These are phyloP conservation scores for Geranium rotundifolium DNA, from an alignment of 345 rosid genomes.

Conservation along the genomic window DNA sequence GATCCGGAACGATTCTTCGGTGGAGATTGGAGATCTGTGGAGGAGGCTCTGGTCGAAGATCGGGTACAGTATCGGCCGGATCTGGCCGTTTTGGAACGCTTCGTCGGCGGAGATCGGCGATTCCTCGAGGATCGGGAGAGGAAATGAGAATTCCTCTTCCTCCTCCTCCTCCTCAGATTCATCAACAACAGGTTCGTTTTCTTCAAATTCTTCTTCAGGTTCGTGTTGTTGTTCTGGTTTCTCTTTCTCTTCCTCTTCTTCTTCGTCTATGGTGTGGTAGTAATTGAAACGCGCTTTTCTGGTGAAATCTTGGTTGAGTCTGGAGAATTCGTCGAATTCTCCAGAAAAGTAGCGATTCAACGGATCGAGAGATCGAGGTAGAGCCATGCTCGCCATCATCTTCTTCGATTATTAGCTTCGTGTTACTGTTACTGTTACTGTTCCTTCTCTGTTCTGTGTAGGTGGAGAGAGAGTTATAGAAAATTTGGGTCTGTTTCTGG, in stretches of 20 bases:
- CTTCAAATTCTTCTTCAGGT: neutral
- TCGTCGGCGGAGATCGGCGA: conserved; percentile 33
- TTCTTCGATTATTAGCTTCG: no score
- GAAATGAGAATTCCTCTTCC: conserved; percentile 32
- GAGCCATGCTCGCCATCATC: no score
- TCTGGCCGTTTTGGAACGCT: conserved; percentile 34
- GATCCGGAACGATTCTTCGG: neutral
- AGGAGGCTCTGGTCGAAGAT: conserved; percentile 28
- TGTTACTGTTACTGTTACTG: no score
- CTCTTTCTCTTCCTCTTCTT: neutral
- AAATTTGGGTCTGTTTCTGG: no score
- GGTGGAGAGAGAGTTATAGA: no score
- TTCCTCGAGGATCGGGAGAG: conserved; percentile 17
- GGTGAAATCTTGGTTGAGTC: neutral
- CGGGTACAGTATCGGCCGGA: conserved; percentile 36
- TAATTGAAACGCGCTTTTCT: neutral
- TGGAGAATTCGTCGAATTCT: no score
- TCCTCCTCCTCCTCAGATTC: conserved; percentile 12
- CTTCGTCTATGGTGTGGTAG: neutral
- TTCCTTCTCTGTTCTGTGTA: no score
- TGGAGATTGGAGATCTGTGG: conserved; percentile 4
- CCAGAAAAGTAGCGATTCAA: no score
- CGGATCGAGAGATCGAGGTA: no score
- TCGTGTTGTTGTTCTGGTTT: neutral
- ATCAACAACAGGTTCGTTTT: neutral